These are phyloP conservation scores for Pneumocystis oryctolagi DNA, from an alignment of 1,139 yeast species.

Conservation along the genomic window DNA sequence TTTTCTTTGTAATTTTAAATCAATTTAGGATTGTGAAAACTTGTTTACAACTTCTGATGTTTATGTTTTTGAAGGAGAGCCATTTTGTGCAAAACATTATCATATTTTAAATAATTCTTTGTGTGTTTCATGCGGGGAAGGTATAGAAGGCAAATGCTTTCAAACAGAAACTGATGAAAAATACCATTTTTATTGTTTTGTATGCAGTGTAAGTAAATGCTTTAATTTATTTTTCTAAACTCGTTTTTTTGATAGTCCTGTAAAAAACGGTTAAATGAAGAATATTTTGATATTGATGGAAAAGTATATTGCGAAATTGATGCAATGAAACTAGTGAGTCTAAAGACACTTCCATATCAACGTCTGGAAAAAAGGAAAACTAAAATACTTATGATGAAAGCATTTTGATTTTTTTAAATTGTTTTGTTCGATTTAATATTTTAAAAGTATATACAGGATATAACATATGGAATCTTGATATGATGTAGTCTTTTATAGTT, in stretches of 20 bases:
- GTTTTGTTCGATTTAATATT: background rate
- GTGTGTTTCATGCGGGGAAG: background rate
- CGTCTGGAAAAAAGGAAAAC: background rate
- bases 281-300: slow-evolving; percentile 1
- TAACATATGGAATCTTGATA: background rate
- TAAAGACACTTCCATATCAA: background rate
- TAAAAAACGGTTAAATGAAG: background rate
- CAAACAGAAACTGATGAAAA: background rate
- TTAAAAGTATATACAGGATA: background rate
- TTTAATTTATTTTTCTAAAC: background rate
- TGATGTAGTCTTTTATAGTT: background rate
- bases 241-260: background rate
- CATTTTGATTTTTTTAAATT: background rate
- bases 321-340: background rate
- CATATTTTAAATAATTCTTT: background rate
- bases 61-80: background rate
- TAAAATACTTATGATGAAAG: slow-evolving; percentile 1
- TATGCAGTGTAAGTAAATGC: background rate
- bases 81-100: background rate
- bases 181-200: slow-evolving; percentile 1
- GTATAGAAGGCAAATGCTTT: slow-evolving; percentile 1
- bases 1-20: background rate
- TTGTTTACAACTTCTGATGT: background rate
- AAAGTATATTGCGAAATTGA: background rate
- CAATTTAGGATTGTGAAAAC: background rate